Evolutionary conservation across 495 filamentous ascomycete genomes (phyloP), one percentile per base, ranked within the genome.

Genomic region (Daldinia loculata): DNA sequence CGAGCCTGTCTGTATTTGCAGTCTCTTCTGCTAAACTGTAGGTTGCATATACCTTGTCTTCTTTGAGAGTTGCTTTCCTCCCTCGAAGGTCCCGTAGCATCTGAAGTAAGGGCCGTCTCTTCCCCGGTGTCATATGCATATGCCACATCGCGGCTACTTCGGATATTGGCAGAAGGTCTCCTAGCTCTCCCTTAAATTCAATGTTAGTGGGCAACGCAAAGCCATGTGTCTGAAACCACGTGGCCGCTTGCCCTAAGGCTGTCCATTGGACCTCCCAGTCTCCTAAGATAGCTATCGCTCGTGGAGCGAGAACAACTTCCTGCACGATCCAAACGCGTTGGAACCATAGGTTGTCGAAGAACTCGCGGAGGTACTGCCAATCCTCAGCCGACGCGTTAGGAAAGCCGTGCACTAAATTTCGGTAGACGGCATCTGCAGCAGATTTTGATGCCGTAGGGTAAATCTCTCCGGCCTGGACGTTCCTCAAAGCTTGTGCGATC

Each of bases 251-350:
- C 5, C 67, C 67, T 38, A 70, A 11, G 2, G 67, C 67, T 17
- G 24, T 19, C 67, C 61, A 70, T 29, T 70, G 61, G 34, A 70
- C 34, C 8, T 70, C 52, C 67, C 67, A 70, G 22, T 74, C 61
- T 1, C 67, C 67, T n/a, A 45, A 61, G 26, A 72, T 65, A 41
- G 59, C 64, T 17, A 69, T 53, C 5, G 69, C 72, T 9, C 55
- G 43, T 17, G 26, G 38, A 3, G 72, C 72, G 0, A 69, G 59
- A 32, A 68, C 69, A 8, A 75, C 65, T 32, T 75, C 72, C 14
- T 75, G 72, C 9, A 75, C 56, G 14, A 72, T 24, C 72, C 72
- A 75, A 34, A 75, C 60, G 7, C 69, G 69, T 19, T 52, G 43
- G 30, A 75, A 75, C 72, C 72, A 75, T 26, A 24, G 39, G 14